phyloP scores from a whole-genome alignment of 306 rosid species.

The Trifolium dubium region DNA sequence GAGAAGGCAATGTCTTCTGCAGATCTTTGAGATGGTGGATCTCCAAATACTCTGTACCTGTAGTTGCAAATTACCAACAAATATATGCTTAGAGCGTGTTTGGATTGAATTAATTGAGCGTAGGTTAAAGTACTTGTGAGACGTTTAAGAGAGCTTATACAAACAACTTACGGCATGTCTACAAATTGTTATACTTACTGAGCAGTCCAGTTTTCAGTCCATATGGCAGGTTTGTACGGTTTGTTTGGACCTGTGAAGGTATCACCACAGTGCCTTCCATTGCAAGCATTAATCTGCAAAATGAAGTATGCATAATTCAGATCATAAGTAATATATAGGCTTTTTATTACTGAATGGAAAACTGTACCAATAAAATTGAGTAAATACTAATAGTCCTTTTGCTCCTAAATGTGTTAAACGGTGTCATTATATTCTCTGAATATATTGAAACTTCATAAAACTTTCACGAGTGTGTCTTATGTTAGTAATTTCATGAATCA shows the following conservation, averaged over 20 bases:
- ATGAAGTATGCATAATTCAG: background rate
- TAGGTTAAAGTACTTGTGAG: background rate
- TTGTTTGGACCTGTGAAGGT: constrained; percentile 88
- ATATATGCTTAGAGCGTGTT: background rate
- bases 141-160: background rate
- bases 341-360: background rate
- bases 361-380: background rate
- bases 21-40: constrained; percentile 92
- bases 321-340: background rate
- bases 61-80: constrained; percentile 40
- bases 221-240: constrained; percentile 75
- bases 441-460: background rate
- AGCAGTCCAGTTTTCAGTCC: constrained; percentile 99
- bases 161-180: background rate
- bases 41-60: constrained; percentile 90
- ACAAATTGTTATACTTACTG: constrained; percentile 61
- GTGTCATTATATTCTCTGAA: background rate
- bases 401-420: background rate
- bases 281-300: constrained; percentile 85
- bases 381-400: background rate
- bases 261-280: constrained; percentile 97
- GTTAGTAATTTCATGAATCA: background rate
- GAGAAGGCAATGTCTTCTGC: constrained; percentile 92
- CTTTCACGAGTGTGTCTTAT: background rate
- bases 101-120: background rate